Evolutionary conservation across 129 eudicot species (phyloP).

Genomic region (Saposhnikovia divaricata): DNA sequence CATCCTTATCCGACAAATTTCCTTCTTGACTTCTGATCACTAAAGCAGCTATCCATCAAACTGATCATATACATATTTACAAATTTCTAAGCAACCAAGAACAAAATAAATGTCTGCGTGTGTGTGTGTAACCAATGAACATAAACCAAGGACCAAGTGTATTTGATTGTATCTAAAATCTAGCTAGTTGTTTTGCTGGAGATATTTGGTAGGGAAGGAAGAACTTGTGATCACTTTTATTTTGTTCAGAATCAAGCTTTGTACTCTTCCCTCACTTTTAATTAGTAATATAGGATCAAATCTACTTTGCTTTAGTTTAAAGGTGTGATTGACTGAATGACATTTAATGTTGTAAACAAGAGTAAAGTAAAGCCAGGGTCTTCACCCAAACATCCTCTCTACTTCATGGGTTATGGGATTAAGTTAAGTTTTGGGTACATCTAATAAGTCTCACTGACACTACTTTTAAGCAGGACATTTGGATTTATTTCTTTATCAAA

Average conservation of each 20-base stretch:
- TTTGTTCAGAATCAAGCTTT: not conserved
- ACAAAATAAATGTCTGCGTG: not conserved
- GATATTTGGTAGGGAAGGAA: not conserved
- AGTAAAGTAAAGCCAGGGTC: not conserved
- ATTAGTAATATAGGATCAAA: not conserved
- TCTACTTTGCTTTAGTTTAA: not conserved
- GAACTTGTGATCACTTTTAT: conserved; percentile 4
- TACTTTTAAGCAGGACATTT: not conserved
- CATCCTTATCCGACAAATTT: not conserved
- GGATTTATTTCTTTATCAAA: not conserved
- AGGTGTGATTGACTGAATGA: not conserved
- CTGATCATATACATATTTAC: not conserved
- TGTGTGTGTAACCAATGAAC: not conserved
- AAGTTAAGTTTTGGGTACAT: not conserved
- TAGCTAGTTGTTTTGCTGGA: not conserved
- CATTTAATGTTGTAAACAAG: not conserved
- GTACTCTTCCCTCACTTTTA: not conserved
- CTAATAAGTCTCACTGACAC: not conserved
- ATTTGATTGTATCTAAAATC: not conserved
- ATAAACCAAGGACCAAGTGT: not conserved
- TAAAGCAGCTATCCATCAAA: not conserved
- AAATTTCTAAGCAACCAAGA: not conserved
- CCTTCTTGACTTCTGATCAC: conserved; percentile 4
- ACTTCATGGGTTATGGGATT: not conserved
- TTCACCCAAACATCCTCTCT: not conserved